Conservation (phyloP, 345 rosid genomes). For the Orychophragmus violaceus region DNA sequence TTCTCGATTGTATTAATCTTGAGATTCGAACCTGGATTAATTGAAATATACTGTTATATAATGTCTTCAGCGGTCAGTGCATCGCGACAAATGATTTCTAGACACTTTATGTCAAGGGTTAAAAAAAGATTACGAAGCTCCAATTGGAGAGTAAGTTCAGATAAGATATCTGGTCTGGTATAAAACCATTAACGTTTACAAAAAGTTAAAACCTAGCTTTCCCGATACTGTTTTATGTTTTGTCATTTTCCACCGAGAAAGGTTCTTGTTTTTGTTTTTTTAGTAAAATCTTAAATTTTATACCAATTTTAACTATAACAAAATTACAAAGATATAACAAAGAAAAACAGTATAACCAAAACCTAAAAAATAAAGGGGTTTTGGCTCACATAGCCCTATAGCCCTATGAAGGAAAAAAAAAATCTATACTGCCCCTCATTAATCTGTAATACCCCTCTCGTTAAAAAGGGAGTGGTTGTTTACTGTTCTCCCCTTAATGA, state of each 20-base stretch:
- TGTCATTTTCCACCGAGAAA: not conserved
- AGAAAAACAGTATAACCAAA: no score
- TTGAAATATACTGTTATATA: not conserved
- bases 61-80: conserved; percentile 2
- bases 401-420: no score
- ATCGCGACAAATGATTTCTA: not conserved
- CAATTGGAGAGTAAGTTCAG: not conserved
- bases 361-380: no score
- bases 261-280: no score
- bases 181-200: not conserved
- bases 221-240: not conserved
- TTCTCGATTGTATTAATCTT: not conserved
- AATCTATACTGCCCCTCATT: no score
- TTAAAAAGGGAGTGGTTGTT: no score
- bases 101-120: not conserved
- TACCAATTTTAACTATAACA: no score
- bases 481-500: no score
- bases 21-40: not conserved
- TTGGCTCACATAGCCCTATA: no score
- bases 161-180: not conserved
- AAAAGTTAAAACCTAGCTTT: not conserved
- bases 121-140: not conserved
- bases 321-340: no score
- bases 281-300: no score
- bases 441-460: no score